Evolutionary conservation across 2,329 filamentous ascomycete species (phyloP), one percentile per base, ranked within the genome.

Genomic region (Grosmannia clavigera): DNA sequence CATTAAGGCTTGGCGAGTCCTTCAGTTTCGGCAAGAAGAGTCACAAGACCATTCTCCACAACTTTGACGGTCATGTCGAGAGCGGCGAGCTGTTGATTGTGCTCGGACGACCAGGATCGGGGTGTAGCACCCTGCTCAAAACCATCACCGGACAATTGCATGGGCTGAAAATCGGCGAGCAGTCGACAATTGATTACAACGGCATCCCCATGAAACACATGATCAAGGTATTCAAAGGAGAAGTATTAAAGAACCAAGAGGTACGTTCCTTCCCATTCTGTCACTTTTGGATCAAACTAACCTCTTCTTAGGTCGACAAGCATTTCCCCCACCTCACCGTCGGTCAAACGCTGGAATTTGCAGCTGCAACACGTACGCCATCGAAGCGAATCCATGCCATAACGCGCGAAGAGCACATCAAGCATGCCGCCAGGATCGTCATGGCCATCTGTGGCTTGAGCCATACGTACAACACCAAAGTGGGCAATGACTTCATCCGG

Each of bases 161-260:
- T 55, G 84, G 84, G 0, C 71, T 87, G 27, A 70, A 76, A 12
- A 66, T 85, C 2, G 80, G 78, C 31, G 67, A 78, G 0, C 60
- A 73, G 1, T 80, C 82, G 0, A 67, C 67, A 0, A 76, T 88
- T 27, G 79, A 84, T 66, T 88, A 88, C 70, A 80, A 86, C 58
- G 85, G 84, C 22, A 79, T 80, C 19, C 69, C 76, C 0, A 75
- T 77, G 63, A 67, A 74, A 60, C 70, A 75, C 60, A 84, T 85
- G 77, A 74, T 75, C 56, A 76, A 77, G 61, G 77, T 85, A 66
- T 87, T 85, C 67, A 79, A 82, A 61, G 84, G 83, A 50, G 84
- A 84, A 70, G 78, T 85, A 1, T 76, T 89, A 14, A 92, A 92
- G 69, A 90, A 90, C 65, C 85, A 89, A 16, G 88, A 92, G 72